Evolutionary conservation across 352 stramenopile species (phyloP).

Genomic region (Globisporangium camurandrum): DNA sequence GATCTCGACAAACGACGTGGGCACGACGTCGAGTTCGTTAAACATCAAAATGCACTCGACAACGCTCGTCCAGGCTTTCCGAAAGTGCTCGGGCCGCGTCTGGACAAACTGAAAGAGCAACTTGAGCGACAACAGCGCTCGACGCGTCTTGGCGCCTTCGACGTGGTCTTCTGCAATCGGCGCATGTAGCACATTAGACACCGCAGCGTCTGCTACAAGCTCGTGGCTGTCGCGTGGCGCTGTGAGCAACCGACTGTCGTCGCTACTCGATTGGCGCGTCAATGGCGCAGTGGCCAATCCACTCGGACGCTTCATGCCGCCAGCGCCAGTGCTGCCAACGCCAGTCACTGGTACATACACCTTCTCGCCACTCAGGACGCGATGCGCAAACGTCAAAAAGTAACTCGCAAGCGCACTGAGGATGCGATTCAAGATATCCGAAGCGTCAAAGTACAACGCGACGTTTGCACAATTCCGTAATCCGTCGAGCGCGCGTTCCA

Average conservation of each 20-base stretch:
- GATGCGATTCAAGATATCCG: constrained; percentile 75
- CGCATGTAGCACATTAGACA: background rate
- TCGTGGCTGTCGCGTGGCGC: constrained; percentile 2
- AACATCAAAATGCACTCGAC: constrained; percentile 86
- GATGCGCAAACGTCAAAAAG: constrained; percentile 80
- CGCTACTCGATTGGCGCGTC: background rate
- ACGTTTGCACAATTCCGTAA: constrained; percentile 81
- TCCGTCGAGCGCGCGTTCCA: constrained; percentile 75
- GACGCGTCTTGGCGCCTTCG: constrained; percentile 65
- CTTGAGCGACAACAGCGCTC: constrained; percentile 68
- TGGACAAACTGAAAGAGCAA: constrained; percentile 82
- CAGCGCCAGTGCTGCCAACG: background rate
- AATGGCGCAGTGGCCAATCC: no score
- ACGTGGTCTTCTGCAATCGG: constrained; percentile 54
- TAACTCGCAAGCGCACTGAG: constrained; percentile 75
- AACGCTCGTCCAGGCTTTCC: constrained; percentile 73
- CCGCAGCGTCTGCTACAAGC: no score
- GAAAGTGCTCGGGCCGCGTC: constrained; percentile 69
- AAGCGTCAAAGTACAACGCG: constrained; percentile 79
- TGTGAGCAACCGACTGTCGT: background rate
- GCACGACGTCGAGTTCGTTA: constrained; percentile 80
- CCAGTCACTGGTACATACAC: constrained; percentile 61
- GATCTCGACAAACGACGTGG: constrained; percentile 83
- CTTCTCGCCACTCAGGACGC: constrained; percentile 78
- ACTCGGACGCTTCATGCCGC: constrained; percentile 15